Base-by-base conservation (phyloP, 2,329 filamentous ascomycete genomes). In the Talaromyces sp. region DNA sequence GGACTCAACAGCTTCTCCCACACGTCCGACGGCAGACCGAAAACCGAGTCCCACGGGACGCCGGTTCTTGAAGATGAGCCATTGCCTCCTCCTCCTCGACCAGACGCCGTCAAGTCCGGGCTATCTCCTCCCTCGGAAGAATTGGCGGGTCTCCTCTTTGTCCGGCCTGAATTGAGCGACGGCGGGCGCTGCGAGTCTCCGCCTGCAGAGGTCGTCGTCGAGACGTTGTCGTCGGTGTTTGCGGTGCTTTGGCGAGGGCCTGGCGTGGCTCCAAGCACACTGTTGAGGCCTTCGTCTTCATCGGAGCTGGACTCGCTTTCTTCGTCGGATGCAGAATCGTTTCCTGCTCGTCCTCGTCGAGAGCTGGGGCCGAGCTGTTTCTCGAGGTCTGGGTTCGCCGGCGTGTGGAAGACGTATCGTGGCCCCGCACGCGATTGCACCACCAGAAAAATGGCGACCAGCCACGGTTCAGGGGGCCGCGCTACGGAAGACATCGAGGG, bases 391-490 rank as follows among this genome's bases (percentile, higher is more conserved):
- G 81, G 74, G 69, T 79, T 76, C 68, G 87, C 83, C n/a, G 92
- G 92, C 70, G 95, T 95, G 75, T 96, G 91, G 75, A 93, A 96
- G 69, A 95, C 89, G 69, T 95, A 89, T 65, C 87, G 86, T 30
- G 92, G 90, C 17, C 92, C 91, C 68, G 91, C 89, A 66, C 89
- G 86, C 36, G 89, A 90, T 66, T 89, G 85, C 69, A 91, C 86
- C 66, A 92, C 85, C 44, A 93, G 84, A 57, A 91, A 85, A 61
- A 93, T 85, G 49, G 88, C 90, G 57, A 93, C 74, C 55, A 88
- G 80, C 64, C 81, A 84, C 51, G 84, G 80, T 67, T 85, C 82
- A 57, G 81, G 80, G 47, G 80, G 78, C 8, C 79, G 76, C 22
- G 74, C 73, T 60, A 78, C 74, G 53, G 77, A 78, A 55, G 78